A percentile compares a stretch with the other conserved stretches of the same genome.
Evolutionary conservation across 148 eudicot species (phyloP).

Genomic region (Amaranthus hypochondriacus): DNA sequence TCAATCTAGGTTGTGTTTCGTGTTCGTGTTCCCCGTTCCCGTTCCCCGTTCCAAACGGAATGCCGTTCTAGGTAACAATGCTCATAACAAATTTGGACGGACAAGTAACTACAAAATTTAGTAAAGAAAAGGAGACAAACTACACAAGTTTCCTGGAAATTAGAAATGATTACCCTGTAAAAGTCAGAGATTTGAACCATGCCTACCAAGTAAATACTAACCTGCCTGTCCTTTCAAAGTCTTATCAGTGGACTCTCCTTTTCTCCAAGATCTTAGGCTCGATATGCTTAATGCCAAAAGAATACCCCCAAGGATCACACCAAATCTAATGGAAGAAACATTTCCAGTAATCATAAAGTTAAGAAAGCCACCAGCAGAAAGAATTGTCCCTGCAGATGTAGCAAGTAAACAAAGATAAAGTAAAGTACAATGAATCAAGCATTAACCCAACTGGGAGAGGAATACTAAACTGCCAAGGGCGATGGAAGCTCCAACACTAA

Average conservation of each 20-base stretch:
- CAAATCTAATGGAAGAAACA: slow-evolving; percentile 74
- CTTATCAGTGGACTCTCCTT: slow-evolving; percentile 43
- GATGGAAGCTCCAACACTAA: background rate
- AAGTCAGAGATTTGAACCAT: background rate
- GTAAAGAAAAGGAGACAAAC: background rate
- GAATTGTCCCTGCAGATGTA: slow-evolving; percentile 60
- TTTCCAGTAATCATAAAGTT: slow-evolving; percentile 86
- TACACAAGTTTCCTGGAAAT: background rate
- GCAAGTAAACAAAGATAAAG: background rate
- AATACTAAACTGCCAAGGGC: background rate
- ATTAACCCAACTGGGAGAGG: background rate
- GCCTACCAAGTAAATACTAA: slow-evolving; percentile 24
- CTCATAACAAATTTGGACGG: no score
- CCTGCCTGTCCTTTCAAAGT: slow-evolving; percentile 89
- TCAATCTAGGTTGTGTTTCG: no score
- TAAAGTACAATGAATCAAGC: background rate
- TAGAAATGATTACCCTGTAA: background rate
- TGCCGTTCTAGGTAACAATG: no score
- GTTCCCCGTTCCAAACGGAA: no score
- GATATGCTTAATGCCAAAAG: slow-evolving; percentile 78
- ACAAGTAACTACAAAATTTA: background rate
- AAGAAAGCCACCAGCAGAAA: slow-evolving; percentile 76
- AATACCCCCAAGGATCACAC: slow-evolving; percentile 86
- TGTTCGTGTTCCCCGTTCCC: no score
- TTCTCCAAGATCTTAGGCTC: slow-evolving; percentile 81